Evolutionary conservation across 768 basidiomycete species (phyloP).

Genomic region (Russula ochroleuca): DNA sequence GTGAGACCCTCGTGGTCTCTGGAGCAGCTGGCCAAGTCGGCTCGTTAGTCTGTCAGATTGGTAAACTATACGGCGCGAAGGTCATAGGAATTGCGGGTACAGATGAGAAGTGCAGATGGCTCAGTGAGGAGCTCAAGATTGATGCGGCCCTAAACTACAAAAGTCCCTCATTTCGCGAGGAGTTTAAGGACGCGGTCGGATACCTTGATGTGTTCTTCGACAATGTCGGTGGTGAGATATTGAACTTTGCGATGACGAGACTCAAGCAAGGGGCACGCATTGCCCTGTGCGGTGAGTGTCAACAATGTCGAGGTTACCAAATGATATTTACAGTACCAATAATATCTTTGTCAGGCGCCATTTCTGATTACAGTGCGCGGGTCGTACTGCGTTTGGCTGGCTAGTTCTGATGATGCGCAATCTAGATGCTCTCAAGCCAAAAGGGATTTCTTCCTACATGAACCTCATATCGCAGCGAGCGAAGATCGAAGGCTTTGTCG

Average conservation of each 20-base stretch:
- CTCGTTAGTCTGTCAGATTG: constrained; percentile 78
- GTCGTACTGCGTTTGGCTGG: neutral
- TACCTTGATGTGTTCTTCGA: constrained; percentile 85
- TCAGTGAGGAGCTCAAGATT: constrained; percentile 76
- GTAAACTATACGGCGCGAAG: constrained; percentile 70
- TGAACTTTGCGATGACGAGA: constrained; percentile 70
- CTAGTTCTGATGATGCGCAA: too few relatives aligned
- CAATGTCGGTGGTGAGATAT: constrained; percentile 76
- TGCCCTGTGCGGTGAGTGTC: constrained; percentile 66
- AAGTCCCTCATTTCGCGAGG: constrained; percentile 58
- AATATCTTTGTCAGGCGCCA: constrained; percentile 53
- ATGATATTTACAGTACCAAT: neutral
- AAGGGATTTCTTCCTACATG: constrained; percentile 61
- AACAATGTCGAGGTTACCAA: neutral
- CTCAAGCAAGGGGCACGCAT: constrained; percentile 76
- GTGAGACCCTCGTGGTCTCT: constrained; percentile 84
- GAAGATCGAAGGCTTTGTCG: constrained; percentile 78
- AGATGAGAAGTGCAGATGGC: constrained; percentile 80
- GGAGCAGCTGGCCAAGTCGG: constrained; percentile 94
- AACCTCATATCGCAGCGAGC: constrained; percentile 74
- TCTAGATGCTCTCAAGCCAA: constrained; percentile 55
- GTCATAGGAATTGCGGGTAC: constrained; percentile 89
- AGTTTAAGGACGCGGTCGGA: constrained; percentile 66
- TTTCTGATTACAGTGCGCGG: constrained; percentile 72
- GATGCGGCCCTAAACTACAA: constrained; percentile 89